A percentile compares a stretch with the other conserved stretches of the same genome.
These are phyloP conservation scores for Aspergillus steynii DNA, from an alignment of 495 filamentous ascomycete genomes.

Conservation along the genomic window DNA sequence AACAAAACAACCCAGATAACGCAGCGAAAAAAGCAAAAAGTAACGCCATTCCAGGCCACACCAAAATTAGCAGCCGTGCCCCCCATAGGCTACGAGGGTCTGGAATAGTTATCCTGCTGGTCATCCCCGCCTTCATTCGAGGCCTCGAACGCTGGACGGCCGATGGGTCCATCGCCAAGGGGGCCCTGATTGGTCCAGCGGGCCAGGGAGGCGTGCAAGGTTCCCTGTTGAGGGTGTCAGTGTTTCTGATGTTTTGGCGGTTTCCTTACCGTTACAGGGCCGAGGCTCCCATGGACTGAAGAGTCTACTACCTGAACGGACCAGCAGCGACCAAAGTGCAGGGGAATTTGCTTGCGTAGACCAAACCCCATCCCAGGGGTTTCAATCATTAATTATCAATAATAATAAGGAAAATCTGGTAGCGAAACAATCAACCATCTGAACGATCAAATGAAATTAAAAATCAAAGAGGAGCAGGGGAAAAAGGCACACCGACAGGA, in stretches of 20 bases:
- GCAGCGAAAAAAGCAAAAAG: conserved; percentile 11
- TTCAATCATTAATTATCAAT: not conserved
- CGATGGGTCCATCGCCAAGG: conserved; percentile 3
- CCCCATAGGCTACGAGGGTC: conserved; percentile 14
- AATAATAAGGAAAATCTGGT: conserved; percentile 1
- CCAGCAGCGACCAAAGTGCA: not conserved
- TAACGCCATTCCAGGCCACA: conserved; percentile 14
- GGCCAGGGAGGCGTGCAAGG: conserved; percentile 18
- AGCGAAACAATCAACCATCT: too few relatives aligned
- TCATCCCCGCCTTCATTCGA: conserved; percentile 25
- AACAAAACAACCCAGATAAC: not conserved
- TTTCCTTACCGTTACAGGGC: conserved; percentile 17
- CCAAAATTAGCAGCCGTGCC: conserved; percentile 21
- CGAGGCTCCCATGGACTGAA: conserved; percentile 37
- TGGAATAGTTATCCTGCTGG: conserved; percentile 16
- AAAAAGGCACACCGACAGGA: conserved; percentile 11
- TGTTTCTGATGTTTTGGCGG: not conserved
- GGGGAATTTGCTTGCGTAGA: not conserved
- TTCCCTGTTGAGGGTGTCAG: conserved; percentile 18
- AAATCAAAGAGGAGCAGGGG: not conserved
- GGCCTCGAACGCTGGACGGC: conserved; percentile 24
- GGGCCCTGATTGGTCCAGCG: conserved; percentile 12
- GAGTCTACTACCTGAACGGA: conserved; percentile 3
- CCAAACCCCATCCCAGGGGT: too few relatives aligned
- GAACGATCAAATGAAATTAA: not conserved